A percentile compares a stretch with the other conserved stretches of the same genome.
phyloP scores from a whole-genome alignment of 2,329 filamentous ascomycete species.

The Hirsutella minnesotensis region DNA sequence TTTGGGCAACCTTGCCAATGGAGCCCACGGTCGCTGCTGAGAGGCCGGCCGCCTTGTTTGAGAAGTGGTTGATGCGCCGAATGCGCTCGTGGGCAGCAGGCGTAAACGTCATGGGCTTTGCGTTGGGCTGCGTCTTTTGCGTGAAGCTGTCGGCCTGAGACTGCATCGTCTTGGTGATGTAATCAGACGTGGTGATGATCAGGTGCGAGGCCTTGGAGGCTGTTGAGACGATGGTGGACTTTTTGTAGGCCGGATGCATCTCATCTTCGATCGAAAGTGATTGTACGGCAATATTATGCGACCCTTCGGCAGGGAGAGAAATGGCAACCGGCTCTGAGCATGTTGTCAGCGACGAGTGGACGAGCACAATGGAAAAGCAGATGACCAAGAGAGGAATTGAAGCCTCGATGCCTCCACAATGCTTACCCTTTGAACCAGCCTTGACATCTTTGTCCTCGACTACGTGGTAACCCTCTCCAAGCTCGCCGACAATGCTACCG shows the following conservation, averaged over 20 bases:
- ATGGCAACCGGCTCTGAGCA: constrained; percentile 67
- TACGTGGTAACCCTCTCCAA: constrained; percentile 71
- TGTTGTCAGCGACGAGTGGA: neutral
- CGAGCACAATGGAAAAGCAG: neutral
- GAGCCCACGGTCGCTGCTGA: constrained; percentile 81
- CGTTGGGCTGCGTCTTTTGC: constrained; percentile 62
- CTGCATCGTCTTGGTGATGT: constrained; percentile 66
- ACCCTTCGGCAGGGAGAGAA: constrained; percentile 56
- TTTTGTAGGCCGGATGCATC: constrained; percentile 82
- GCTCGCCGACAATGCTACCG: constrained; percentile 86
- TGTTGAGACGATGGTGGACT: constrained; percentile 74
- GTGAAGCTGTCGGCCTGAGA: constrained; percentile 71
- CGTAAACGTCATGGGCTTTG: constrained; percentile 78
- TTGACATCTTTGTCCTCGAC: constrained; percentile 65
- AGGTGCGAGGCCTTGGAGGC: constrained; percentile 81
- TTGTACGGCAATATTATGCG: constrained; percentile 50
- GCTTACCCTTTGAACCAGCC: constrained; percentile 80
- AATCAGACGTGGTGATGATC: constrained; percentile 77
- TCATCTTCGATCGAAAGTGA: constrained; percentile 57
- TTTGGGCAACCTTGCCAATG: constrained; percentile 76
- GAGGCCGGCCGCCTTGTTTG: constrained; percentile 63
- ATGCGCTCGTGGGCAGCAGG: constrained; percentile 75
- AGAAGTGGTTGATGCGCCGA: constrained; percentile 82
- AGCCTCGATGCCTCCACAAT: neutral
- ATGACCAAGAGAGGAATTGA: no score